phyloP scores from a whole-genome alignment of 805 yeast genomes.

The Sungouiozyma ichnusensis region DNA sequence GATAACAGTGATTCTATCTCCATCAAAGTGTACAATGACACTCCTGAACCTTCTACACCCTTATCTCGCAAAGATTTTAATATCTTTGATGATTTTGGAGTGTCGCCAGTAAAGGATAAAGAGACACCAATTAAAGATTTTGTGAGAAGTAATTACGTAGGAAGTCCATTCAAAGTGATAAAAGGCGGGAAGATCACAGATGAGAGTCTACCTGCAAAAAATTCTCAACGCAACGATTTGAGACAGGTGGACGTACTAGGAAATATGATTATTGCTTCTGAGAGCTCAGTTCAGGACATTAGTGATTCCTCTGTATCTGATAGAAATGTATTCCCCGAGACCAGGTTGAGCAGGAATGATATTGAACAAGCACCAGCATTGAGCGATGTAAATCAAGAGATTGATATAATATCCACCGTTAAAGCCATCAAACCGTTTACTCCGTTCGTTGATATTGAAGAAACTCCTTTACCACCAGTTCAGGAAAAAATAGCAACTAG shows the following conservation, averaged over 20 bases:
- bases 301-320: neutral
- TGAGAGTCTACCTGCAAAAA: neutral
- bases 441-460: neutral
- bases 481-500: neutral
- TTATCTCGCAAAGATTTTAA: slow-evolving; percentile 3
- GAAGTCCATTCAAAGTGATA: slow-evolving; percentile 20
- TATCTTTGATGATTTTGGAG: neutral
- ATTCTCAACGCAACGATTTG: neutral
- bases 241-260: neutral
- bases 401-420: neutral
- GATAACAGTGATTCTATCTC: neutral
- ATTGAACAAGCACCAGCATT: too few relatives aligned
- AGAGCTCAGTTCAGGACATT: neutral
- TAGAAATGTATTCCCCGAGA: neutral
- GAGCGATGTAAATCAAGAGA: neutral
- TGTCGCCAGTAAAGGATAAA: neutral
- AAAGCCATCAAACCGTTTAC: neutral
- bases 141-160: slow-evolving; percentile 8
- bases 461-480: neutral
- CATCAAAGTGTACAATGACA: too few relatives aligned
- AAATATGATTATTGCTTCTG: neutral
- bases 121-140: neutral
- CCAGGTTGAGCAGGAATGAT: too few relatives aligned
- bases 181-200: slow-evolving; percentile 1
- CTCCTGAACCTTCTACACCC: neutral